Evolutionary conservation across 345 rosid species (phyloP).

Genomic region (Eucalyptus shirleyi): DNA sequence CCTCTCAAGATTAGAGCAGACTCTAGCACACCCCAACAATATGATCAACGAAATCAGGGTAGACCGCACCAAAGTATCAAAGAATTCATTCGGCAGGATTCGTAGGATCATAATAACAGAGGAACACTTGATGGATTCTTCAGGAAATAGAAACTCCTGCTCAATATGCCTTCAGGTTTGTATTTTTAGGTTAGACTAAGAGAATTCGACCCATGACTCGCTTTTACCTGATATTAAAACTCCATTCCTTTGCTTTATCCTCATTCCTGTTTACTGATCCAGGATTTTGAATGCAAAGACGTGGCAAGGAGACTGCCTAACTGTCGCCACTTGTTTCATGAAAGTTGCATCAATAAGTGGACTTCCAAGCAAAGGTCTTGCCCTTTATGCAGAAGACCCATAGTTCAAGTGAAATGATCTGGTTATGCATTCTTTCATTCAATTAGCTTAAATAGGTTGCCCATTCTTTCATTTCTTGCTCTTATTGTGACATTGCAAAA

Average conservation of each 20-base stretch:
- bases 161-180: constrained; percentile 36
- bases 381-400: constrained; percentile 16
- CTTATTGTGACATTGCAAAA: background rate
- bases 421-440: background rate
- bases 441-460: no score
- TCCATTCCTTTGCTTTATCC: background rate
- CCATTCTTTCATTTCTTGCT: background rate
- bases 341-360: constrained; percentile 9
- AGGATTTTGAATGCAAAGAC: constrained; percentile 17
- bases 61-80: background rate
- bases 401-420: background rate
- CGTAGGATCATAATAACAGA: constrained; percentile 1
- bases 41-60: background rate
- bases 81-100: background rate
- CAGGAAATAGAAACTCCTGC: constrained; percentile 11
- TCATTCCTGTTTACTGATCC: background rate
- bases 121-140: constrained; percentile 1
- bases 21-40: background rate
- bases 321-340: constrained; percentile 19
- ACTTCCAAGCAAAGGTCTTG: constrained; percentile 8
- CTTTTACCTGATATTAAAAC: background rate
- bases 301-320: constrained; percentile 5
- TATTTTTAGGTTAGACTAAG: background rate
- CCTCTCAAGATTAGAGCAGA: background rate
- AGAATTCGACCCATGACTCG: background rate